Evolutionary conservation across 73 alveolate species (phyloP).

Genomic region (Blepharisma stoltei): DNA sequence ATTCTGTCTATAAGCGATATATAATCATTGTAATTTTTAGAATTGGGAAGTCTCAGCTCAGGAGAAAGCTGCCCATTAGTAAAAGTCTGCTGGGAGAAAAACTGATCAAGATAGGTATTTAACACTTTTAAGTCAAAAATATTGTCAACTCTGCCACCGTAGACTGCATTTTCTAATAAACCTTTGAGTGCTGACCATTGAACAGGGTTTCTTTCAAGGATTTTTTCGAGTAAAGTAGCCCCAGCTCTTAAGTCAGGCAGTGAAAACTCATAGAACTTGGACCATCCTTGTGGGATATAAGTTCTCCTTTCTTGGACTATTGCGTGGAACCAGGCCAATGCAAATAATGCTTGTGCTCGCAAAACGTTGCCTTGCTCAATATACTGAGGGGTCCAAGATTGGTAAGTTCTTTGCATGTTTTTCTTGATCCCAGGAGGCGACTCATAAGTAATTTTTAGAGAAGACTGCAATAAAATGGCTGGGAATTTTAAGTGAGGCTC

Average conservation of each 20-base stretch:
- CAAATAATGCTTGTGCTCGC: slow-evolving; percentile 90
- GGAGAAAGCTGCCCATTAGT: slow-evolving; percentile 64
- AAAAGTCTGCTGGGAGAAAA: slow-evolving; percentile 78
- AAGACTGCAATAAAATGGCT: slow-evolving; percentile 94
- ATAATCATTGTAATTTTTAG: slow-evolving; percentile 79
- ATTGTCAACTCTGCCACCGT: slow-evolving; percentile 99
- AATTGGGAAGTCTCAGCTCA: slow-evolving; percentile 52
- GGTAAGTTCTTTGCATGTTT: slow-evolving; percentile 95
- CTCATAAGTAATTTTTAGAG: slow-evolving; percentile 97
- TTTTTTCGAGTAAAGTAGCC: slow-evolving; percentile 70
- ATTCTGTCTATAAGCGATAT: slow-evolving; percentile 78
- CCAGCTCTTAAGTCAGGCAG: slow-evolving; percentile 98
- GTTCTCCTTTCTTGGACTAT: slow-evolving; percentile 99
- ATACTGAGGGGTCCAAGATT: slow-evolving; percentile 81
- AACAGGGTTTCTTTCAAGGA: slow-evolving; percentile 62
- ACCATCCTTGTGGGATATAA: slow-evolving; percentile 99
- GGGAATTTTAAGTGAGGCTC: slow-evolving; percentile 99
- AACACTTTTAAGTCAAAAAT: slow-evolving; percentile 96
- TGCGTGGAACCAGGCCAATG: slow-evolving; percentile 99
- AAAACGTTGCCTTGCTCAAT: slow-evolving; percentile 78
- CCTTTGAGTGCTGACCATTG: slow-evolving; percentile 98
- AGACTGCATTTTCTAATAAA: slow-evolving; percentile 96
- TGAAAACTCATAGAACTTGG: slow-evolving; percentile 99
- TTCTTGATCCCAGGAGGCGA: slow-evolving; percentile 99
- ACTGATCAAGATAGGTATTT: slow-evolving; percentile 92